Evolutionary conservation across 140 eudicot species (phyloP).

Genomic region (Bidens hawaiensis): DNA sequence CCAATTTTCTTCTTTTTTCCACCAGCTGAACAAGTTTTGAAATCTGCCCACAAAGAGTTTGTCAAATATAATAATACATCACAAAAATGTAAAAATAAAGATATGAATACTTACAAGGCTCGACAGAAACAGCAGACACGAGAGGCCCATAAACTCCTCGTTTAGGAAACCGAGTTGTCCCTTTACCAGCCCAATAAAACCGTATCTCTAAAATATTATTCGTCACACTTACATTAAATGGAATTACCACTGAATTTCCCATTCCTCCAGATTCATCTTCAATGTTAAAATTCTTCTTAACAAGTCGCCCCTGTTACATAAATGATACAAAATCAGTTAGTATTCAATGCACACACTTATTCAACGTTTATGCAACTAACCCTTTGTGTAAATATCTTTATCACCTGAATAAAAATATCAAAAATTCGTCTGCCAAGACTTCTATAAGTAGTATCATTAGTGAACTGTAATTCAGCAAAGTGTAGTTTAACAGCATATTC

Average conservation of each 20-base stretch:
- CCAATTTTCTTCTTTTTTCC: constrained; percentile 36
- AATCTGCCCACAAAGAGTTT: constrained; percentile 35
- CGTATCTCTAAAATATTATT: constrained; percentile 67
- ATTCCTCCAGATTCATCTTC: constrained; percentile 63
- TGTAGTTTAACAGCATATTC: constrained; percentile 58
- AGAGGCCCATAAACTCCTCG: constrained; percentile 92
- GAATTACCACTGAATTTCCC: constrained; percentile 38
- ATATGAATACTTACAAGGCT: constrained; percentile 54
- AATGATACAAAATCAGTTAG: constrained; percentile 12
- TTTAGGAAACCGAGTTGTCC: constrained; percentile 79
- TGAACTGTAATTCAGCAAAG: constrained; percentile 80
- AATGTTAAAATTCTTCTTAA: constrained; percentile 57
- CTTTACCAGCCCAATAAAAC: constrained; percentile 88
- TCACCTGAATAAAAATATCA: constrained; percentile 85
- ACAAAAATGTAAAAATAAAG: neutral
- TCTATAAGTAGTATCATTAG: constrained; percentile 47
- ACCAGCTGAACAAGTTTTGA: constrained; percentile 42
- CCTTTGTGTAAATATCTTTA: neutral
- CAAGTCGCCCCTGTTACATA: constrained; percentile 57
- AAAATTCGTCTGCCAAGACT: constrained; percentile 79
- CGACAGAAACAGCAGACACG: constrained; percentile 76
- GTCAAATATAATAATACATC: neutral
- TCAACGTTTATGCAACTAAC: neutral
- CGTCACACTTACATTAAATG: constrained; percentile 51
- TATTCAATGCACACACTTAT: neutral